Conservation (phyloP, 2,329 filamentous ascomycete species). For the Aspergillus thermomutatus region DNA sequence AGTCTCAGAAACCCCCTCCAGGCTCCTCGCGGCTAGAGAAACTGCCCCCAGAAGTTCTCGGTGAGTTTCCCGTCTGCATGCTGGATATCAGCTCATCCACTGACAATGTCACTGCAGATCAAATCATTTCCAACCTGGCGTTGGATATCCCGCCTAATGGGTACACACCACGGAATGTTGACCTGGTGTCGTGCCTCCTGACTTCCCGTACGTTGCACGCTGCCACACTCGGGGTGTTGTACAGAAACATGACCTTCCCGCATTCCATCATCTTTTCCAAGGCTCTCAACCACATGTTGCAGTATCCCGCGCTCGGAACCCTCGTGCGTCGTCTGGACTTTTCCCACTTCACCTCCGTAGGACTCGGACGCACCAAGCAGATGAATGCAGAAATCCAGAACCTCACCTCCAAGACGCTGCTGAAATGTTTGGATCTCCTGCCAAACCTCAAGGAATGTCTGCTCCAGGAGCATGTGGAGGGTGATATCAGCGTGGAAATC, state of each 20-base stretch:
- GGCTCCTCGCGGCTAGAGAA: conserved; percentile 58
- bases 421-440: conserved; percentile 67
- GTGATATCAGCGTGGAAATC: conserved; percentile 67
- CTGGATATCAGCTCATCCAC: conserved; percentile 6
- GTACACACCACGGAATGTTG: conserved; percentile 70
- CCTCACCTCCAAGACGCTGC: conserved; percentile 68
- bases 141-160: conserved; percentile 73
- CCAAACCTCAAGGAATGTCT: conserved; percentile 75
- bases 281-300: conserved; percentile 66
- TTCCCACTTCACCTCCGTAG: conserved; percentile 78
- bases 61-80: conserved; percentile 48
- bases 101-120: conserved; percentile 44
- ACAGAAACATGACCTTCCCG: conserved; percentile 75
- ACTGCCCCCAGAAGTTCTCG: conserved; percentile 67
- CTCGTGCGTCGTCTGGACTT: conserved; percentile 79
- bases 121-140: conserved; percentile 71
- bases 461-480: conserved; percentile 76
- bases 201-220: conserved; percentile 72
- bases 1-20: conserved; percentile 22
- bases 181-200: conserved; percentile 71
- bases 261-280: conserved; percentile 82
- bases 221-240: conserved; percentile 70
- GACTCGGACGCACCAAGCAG: conserved; percentile 69
- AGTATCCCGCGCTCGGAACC: conserved; percentile 66
- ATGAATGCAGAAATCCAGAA: conserved; percentile 74